Evolutionary conservation across 2,329 filamentous ascomycete genomes (phyloP).

Genomic region (Xylariaceae sp.): DNA sequence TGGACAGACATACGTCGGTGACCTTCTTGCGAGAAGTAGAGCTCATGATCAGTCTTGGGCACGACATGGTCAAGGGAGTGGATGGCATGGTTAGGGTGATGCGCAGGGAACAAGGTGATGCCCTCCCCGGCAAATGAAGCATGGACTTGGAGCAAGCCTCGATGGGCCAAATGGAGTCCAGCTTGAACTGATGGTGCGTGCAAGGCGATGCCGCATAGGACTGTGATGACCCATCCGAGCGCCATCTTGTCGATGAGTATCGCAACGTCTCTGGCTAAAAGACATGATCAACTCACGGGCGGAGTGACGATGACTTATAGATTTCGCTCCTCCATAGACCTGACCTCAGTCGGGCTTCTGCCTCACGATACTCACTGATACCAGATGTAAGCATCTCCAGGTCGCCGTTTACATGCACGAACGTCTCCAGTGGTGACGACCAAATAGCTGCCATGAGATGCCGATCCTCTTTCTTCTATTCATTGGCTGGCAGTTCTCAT

Average conservation of each 20-base stretch:
- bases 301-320: background rate
- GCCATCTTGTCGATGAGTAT: background rate
- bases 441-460: background rate
- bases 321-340: background rate
- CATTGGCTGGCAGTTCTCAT: background rate
- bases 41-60: background rate
- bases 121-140: background rate
- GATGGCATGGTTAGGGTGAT: background rate
- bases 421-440: background rate
- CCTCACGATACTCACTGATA: background rate
- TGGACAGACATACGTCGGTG: background rate
- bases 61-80: background rate
- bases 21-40: background rate
- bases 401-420: background rate
- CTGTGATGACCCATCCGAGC: background rate
- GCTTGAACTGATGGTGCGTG: background rate
- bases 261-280: background rate
- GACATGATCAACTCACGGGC: background rate
- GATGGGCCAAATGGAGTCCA: background rate
- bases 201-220: background rate
- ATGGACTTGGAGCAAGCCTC: background rate
- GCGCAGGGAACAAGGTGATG: background rate
- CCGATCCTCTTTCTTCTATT: background rate
- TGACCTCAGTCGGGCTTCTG: background rate
- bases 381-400: background rate